A percentile compares a stretch with the other conserved stretches of the same genome.
Evolutionary conservation across 176 grass and related monocot species (phyloP).

Genomic region (Ensete glaucum): DNA sequence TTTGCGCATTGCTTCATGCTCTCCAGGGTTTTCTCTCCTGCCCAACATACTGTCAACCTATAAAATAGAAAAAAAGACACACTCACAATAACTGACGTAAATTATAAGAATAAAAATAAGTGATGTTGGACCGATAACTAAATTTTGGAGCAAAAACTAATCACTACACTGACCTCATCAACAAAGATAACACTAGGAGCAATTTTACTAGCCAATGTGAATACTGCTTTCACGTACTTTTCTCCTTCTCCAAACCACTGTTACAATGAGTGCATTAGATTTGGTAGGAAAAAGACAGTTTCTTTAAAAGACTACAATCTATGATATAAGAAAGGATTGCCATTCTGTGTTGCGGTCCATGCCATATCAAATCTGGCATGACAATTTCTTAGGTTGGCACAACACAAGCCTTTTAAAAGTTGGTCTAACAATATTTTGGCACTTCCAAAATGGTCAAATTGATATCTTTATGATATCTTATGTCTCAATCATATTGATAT

Average conservation of each 20-base stretch:
- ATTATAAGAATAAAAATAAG: too few relatives aligned
- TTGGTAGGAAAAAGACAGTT: conserved; percentile 24
- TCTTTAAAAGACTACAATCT: background rate
- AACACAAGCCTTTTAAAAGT: background rate
- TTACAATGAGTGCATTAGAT: conserved; percentile 25
- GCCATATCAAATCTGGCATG: background rate
- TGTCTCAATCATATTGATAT: background rate
- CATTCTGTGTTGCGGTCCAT: background rate
- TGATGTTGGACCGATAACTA: background rate
- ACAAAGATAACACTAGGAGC: conserved; percentile 97
- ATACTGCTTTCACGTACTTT: conserved; percentile 97
- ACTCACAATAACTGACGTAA: background rate
- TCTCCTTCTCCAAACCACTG: conserved; percentile 99
- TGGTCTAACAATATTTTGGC: background rate
- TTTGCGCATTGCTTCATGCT: conserved; percentile 99
- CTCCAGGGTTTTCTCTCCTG: conserved; percentile 96
- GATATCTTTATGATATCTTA: background rate
- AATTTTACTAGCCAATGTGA: conserved; percentile 97
- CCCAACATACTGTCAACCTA: conserved; percentile 99
- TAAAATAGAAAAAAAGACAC: background rate
- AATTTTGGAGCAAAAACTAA: background rate
- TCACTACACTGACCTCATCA: conserved; percentile 62
- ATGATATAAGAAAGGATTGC: background rate
- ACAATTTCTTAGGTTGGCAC: background rate
- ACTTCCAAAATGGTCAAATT: background rate